A percentile compares a stretch with the other conserved stretches of the same genome.
Evolutionary conservation across 2,329 filamentous ascomycete genomes (phyloP).

Genomic region (Ophiocordyceps camponoti-leonardi): DNA sequence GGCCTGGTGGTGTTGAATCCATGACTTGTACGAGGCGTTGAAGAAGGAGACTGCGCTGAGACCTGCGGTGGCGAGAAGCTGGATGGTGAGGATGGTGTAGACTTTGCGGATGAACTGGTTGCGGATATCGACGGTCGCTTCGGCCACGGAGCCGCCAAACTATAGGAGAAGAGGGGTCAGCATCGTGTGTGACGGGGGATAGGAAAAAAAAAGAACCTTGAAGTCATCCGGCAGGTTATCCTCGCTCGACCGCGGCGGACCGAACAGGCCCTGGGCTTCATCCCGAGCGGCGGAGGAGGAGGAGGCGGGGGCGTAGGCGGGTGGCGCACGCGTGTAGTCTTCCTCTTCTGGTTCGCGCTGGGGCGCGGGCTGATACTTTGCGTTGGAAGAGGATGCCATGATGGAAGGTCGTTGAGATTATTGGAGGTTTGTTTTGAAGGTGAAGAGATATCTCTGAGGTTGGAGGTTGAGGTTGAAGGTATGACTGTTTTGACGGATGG

Average conservation of each 20-base stretch:
- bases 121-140: conserved; percentile 86
- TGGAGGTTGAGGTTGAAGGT: background rate
- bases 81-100: conserved; percentile 92
- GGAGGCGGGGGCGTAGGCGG: conserved; percentile 53
- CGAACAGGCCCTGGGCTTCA: conserved; percentile 40
- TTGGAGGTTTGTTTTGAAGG: too few relatives aligned
- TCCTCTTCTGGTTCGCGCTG: conserved; percentile 77
- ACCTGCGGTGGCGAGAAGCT: conserved; percentile 69
- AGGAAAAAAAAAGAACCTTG: conserved; percentile 41
- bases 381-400: conserved; percentile 26
- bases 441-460: background rate
- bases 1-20: conserved; percentile 73
- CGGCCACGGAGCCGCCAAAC: conserved; percentile 86
- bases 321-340: conserved; percentile 65
- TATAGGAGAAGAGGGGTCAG: conserved; percentile 12
- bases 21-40: conserved; percentile 58
- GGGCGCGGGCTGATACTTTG: conserved; percentile 70
- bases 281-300: conserved; percentile 25
- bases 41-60: conserved; percentile 79
- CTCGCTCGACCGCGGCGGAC: conserved; percentile 58
- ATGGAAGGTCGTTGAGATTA: too few relatives aligned
- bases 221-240: conserved; percentile 95
- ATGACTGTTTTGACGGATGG: too few relatives aligned
- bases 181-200: too few relatives aligned
- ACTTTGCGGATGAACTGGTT: conserved; percentile 97